Conservation (phyloP, 2,329 filamentous ascomycete species). For the Fusarium lyarnte region DNA sequence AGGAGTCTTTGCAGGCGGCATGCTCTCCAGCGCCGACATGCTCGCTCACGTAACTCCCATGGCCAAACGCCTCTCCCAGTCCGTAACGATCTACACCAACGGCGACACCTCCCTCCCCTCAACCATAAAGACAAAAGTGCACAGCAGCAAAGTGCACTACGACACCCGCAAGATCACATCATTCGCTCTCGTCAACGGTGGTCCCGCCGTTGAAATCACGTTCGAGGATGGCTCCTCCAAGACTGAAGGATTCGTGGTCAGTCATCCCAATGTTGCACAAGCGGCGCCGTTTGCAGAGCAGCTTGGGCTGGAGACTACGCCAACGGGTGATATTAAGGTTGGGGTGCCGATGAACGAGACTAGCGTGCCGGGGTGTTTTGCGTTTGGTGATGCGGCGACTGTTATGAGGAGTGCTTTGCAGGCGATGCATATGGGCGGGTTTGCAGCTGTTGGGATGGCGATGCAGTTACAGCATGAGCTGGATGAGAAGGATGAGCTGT, state of each 20-base stretch:
- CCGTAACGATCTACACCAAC: constrained; percentile 63
- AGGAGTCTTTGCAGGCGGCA: constrained; percentile 57
- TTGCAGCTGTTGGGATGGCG: constrained; percentile 43
- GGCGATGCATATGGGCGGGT: constrained; percentile 44
- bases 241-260: constrained; percentile 54
- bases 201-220: constrained; percentile 47
- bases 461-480: constrained; percentile 42
- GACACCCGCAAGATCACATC: constrained; percentile 48
- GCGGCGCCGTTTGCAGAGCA: constrained; percentile 55
- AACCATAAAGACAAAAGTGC: constrained; percentile 41
- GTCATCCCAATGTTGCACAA: constrained; percentile 50
- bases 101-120: constrained; percentile 49
- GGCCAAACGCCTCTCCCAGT: constrained; percentile 54
- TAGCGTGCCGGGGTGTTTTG: constrained; percentile 61
- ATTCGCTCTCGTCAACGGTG: constrained; percentile 43
- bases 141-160: constrained; percentile 49
- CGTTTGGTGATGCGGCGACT: constrained; percentile 60
- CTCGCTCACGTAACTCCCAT: constrained; percentile 55
- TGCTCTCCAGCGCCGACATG: constrained; percentile 44
- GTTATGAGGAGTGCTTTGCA: constrained; percentile 43
- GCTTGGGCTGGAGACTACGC: constrained; percentile 54
- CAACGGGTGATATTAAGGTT: constrained; percentile 55
- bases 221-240: constrained; percentile 52
- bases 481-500: constrained; percentile 43
- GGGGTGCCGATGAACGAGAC: constrained; percentile 59